A percentile compares a stretch with the other conserved stretches of the same genome.
phyloP scores from a whole-genome alignment of 2,329 filamentous ascomycete genomes.

The Raffaelea albimanens region DNA sequence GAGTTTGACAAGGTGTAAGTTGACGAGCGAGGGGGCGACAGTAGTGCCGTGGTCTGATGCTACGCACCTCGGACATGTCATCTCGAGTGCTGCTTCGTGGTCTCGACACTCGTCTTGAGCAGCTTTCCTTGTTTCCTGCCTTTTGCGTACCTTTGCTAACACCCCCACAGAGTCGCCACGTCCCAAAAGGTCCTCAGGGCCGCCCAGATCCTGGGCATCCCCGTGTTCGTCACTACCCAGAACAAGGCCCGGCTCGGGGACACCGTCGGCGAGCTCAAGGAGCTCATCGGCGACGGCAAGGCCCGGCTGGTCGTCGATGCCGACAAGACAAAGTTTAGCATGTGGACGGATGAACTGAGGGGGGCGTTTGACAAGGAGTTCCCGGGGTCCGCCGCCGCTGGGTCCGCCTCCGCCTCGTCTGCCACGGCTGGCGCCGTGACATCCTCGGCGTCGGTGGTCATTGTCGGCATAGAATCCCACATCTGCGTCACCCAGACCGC shows the following conservation, averaged over 20 bases:
- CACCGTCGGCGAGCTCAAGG: constrained; percentile 63
- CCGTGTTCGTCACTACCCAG: constrained; percentile 81
- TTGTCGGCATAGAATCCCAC: constrained; percentile 88
- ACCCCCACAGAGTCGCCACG: constrained; percentile 46
- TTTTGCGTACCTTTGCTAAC: not conserved
- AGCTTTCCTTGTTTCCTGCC: constrained; percentile 4
- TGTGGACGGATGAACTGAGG: constrained; percentile 64
- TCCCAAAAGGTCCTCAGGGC: constrained; percentile 60
- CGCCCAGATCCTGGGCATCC: constrained; percentile 57
- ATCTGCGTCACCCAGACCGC: constrained; percentile 93
- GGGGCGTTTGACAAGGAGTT: constrained; percentile 17
- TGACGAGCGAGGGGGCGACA: no score
- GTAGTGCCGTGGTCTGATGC: no score
- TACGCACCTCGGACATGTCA: no score
- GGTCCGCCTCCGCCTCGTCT: no score
- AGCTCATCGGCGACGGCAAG: constrained; percentile 37
- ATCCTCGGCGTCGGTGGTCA: constrained; percentile 39
- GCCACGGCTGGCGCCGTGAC: not conserved
- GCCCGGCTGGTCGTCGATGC: constrained; percentile 29
- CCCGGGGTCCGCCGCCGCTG: not conserved
- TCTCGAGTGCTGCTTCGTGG: no score
- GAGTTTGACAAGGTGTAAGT: constrained; percentile 73
- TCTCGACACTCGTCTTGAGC: no score
- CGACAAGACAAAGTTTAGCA: constrained; percentile 88
- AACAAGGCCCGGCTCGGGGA: constrained; percentile 67